Conservation (phyloP, 2,329 filamentous ascomycete species). For the Fusarium praegraminearum region DNA sequence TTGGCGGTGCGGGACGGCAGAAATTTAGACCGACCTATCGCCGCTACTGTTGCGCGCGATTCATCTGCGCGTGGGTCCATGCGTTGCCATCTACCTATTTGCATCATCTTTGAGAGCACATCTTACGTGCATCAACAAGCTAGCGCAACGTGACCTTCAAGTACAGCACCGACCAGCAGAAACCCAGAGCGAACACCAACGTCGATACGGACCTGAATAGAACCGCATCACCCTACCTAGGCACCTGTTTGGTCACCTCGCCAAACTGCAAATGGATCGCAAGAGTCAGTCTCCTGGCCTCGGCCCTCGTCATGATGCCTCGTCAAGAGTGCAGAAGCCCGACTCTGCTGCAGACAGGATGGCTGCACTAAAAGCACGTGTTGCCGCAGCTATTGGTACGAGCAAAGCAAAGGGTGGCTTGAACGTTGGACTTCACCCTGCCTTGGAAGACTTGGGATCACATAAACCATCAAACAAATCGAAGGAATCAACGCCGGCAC, state of each 20-base stretch:
- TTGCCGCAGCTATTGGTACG: conserved; percentile 77
- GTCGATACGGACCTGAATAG: not conserved
- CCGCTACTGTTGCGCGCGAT: conserved; percentile 24
- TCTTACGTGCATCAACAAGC: conserved; percentile 1
- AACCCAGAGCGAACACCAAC: not conserved
- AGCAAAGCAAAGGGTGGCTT: conserved; percentile 74
- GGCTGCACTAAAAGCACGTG: conserved; percentile 82
- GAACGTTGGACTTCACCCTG: conserved; percentile 82
- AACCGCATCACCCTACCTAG: not conserved
- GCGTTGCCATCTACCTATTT: conserved; percentile 18
- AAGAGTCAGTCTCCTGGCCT: conserved; percentile 63
- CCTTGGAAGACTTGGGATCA: conserved; percentile 69
- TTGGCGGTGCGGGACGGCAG: conserved; percentile 61
- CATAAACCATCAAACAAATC: conserved; percentile 60
- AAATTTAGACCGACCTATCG: conserved; percentile 49
- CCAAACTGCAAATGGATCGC: conserved; percentile 61
- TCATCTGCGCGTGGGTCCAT: conserved; percentile 15
- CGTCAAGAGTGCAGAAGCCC: conserved; percentile 66
- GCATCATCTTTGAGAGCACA: conserved; percentile 23
- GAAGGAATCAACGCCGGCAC: conserved; percentile 43
- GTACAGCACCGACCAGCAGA: not conserved
- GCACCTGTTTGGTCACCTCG: not conserved
- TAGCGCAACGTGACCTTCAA: not conserved
- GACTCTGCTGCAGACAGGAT: conserved; percentile 73
- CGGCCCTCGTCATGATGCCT: conserved; percentile 67